Conservation (phyloP, 305 asterid species). For the Solanum aculeatissimum region DNA sequence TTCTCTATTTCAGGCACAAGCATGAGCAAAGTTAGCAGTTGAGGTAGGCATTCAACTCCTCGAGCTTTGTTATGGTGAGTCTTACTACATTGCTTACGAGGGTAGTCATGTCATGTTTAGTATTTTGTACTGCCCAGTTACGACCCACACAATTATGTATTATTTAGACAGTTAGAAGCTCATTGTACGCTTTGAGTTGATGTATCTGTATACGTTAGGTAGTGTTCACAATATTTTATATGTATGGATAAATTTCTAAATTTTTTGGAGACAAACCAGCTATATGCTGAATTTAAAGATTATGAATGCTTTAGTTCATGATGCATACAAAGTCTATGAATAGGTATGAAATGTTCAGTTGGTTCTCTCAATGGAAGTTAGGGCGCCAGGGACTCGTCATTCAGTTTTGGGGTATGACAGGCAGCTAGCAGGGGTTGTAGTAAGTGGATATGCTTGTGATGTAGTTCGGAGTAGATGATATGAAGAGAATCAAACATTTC, state of each 20-base stretch:
- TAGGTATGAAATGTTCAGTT: neutral
- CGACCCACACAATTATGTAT: neutral
- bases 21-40: neutral
- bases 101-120: neutral
- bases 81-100: neutral
- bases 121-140: neutral
- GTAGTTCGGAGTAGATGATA: neutral
- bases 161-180: neutral
- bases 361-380: neutral
- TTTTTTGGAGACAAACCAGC: neutral
- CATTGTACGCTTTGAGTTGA: neutral
- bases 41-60: neutral
- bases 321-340: neutral
- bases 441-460: neutral
- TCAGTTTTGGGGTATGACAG: neutral
- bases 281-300: neutral
- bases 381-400: neutral
- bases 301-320: neutral
- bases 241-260: neutral
- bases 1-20: neutral
- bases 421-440: neutral
- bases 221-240: neutral
- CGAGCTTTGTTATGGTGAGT: neutral
- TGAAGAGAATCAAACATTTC: neutral
- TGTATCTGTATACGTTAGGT: neutral